A percentile compares a stretch with the other conserved stretches of the same genome.
These are phyloP conservation scores for Pugionium cornutum DNA, from an alignment of 345 rosid genomes.

Conservation along the genomic window DNA sequence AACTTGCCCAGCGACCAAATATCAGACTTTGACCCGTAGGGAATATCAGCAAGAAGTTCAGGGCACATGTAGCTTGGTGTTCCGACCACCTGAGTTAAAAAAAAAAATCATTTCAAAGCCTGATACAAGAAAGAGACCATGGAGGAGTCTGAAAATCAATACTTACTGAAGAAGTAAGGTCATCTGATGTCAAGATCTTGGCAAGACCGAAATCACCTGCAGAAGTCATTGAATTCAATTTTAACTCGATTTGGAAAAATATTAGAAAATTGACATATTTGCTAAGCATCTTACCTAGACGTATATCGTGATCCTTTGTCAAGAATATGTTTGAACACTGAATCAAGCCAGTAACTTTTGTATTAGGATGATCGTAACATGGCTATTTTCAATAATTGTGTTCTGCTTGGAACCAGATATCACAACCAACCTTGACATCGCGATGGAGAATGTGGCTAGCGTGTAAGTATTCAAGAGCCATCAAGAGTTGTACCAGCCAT, in stretches of 20 bases:
- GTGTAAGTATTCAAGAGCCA: slow-evolving; percentile 99
- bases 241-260: slow-evolving; percentile 1
- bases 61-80: slow-evolving; percentile 99
- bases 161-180: slow-evolving; percentile 95
- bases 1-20: slow-evolving; percentile 92
- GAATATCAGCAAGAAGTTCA: slow-evolving; percentile 99
- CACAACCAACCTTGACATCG: slow-evolving; percentile 86
- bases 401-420: neutral
- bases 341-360: slow-evolving; percentile 16
- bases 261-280: neutral
- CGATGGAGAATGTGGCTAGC: slow-evolving; percentile 96
- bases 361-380: slow-evolving; percentile 15
- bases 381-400: neutral
- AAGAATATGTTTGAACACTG: slow-evolving; percentile 96
- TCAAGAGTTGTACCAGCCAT: slow-evolving; percentile 94
- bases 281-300: slow-evolving; percentile 70
- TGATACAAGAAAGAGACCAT: slow-evolving; percentile 19
- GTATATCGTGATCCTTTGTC: slow-evolving; percentile 87
- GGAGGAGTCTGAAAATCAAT: neutral
- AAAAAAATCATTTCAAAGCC: neutral
- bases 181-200: slow-evolving; percentile 92
- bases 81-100: slow-evolving; percentile 78
- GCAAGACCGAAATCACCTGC: slow-evolving; percentile 99
- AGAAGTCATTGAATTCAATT: slow-evolving; percentile 8
- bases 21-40: slow-evolving; percentile 96